phyloP scores from a whole-genome alignment of 2,329 filamentous ascomycete genomes.

The Diplocarpon rosae region DNA sequence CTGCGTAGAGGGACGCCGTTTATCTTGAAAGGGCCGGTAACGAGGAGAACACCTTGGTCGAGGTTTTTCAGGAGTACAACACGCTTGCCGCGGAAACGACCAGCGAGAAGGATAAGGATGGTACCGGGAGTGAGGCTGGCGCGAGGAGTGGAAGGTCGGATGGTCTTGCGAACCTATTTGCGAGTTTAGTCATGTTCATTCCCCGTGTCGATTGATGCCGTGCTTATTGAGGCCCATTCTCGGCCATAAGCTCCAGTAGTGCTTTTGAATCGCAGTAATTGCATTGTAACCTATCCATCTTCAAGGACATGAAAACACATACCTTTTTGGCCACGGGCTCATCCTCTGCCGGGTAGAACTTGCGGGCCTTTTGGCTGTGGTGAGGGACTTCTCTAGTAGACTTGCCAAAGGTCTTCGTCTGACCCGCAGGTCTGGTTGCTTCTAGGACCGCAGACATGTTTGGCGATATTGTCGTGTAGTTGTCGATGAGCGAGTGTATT shows the following conservation, averaged over 20 bases:
- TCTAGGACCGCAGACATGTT: slow-evolving; percentile 48
- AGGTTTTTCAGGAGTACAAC: slow-evolving; percentile 98
- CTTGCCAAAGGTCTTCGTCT: slow-evolving; percentile 93
- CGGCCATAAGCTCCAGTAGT: neutral
- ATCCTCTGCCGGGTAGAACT: slow-evolving; percentile 98
- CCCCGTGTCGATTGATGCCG: neutral
- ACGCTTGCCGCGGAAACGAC: slow-evolving; percentile 99
- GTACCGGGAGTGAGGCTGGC: slow-evolving; percentile 85
- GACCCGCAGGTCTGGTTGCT: slow-evolving; percentile 22
- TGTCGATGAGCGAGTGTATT: slow-evolving; percentile 12
- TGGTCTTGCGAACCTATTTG: slow-evolving; percentile 78
- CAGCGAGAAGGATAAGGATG: slow-evolving; percentile 97
- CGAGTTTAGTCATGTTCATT: slow-evolving; percentile 17
- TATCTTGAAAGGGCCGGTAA: slow-evolving; percentile 99
- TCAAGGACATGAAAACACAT: slow-evolving; percentile 33
- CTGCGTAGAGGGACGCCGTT: slow-evolving; percentile 96
- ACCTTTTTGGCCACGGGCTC: slow-evolving; percentile 87
- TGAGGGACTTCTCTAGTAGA: slow-evolving; percentile 85
- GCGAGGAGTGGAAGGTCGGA: slow-evolving; percentile 80
- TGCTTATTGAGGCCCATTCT: neutral
- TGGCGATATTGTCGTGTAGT: slow-evolving; percentile 22
- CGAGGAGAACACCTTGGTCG: slow-evolving; percentile 93
- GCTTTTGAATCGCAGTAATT: neutral
- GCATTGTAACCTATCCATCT: neutral
- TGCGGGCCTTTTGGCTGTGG: slow-evolving; percentile 84